A percentile compares a stretch with the other conserved stretches of the same genome.
phyloP scores from a whole-genome alignment of 805 yeast genomes.

The Hermanozyma aechmeae region DNA sequence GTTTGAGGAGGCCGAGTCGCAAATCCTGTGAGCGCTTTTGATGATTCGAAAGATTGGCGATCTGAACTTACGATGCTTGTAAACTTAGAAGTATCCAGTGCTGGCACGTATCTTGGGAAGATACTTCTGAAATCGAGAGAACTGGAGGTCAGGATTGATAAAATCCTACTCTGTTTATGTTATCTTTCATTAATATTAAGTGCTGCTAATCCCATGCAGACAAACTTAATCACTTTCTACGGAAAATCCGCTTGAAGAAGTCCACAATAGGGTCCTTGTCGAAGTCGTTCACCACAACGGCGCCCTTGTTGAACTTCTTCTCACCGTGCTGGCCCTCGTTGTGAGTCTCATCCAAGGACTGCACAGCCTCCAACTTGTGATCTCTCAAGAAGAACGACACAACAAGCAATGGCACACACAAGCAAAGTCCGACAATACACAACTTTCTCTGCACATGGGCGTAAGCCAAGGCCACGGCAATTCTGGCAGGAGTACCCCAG shows the following conservation, averaged over 20 bases:
- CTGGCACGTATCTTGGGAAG: background rate
- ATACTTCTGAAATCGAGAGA: background rate
- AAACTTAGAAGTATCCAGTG: background rate
- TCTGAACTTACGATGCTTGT: background rate
- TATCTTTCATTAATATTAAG: background rate
- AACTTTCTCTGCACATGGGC: constrained; percentile 50
- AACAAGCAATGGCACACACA: constrained; percentile 44
- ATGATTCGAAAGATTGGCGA: background rate
- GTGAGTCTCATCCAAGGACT: constrained; percentile 15
- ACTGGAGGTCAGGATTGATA: background rate
- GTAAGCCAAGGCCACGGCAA: constrained; percentile 48
- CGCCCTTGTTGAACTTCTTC: constrained; percentile 1
- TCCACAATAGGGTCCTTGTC: constrained; percentile 10
- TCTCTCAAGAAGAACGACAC: constrained; percentile 45
- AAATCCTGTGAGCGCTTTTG: too few species aligned
- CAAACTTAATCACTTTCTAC: background rate
- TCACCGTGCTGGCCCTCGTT: too few species aligned
- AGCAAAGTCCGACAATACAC: constrained; percentile 44
- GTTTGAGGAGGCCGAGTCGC: constrained; percentile 45
- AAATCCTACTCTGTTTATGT: too few species aligned
- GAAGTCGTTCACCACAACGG: constrained; percentile 10
- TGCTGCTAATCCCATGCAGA: background rate
- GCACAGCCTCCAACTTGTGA: constrained; percentile 32
- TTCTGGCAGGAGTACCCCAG: constrained; percentile 59
- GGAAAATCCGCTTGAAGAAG: constrained; percentile 4